phyloP scores from a whole-genome alignment of 148 eudicot species.

The Camellia lanceoleosa region DNA sequence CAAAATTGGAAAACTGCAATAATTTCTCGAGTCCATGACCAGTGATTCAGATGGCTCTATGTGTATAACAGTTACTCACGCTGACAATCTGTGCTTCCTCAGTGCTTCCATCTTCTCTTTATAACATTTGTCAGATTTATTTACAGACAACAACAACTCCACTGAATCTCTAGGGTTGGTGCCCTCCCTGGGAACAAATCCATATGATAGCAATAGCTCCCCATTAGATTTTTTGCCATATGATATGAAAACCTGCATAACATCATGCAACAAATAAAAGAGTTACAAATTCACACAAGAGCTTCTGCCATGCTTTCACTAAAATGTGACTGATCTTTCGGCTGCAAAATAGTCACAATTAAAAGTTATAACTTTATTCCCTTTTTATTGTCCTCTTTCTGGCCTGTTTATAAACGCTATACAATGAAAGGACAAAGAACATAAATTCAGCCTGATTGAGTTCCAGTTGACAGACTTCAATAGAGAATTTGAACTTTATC shows the following conservation, averaged over 20 bases:
- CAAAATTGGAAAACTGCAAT: too few relatives aligned
- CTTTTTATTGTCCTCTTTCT: not conserved
- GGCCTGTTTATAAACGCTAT: not conserved
- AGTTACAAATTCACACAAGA: not conserved
- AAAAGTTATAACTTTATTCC: not conserved
- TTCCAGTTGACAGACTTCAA: conserved; percentile 8
- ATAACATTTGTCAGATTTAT: conserved; percentile 78
- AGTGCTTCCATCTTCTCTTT: conserved; percentile 75
- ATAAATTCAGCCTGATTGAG: not conserved
- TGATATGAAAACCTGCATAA: conserved; percentile 83
- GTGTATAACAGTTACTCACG: conserved; percentile 43
- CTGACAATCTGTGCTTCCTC: conserved; percentile 73
- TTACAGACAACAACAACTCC: conserved; percentile 61
- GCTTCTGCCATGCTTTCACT: not conserved
- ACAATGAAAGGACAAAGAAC: not conserved
- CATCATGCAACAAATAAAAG: conserved; percentile 1
- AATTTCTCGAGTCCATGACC: not conserved
- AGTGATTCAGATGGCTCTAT: not conserved
- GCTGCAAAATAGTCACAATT: conserved; percentile 7
- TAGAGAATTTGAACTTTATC: not conserved
- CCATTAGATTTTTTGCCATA: conserved; percentile 97
- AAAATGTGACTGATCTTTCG: not conserved
- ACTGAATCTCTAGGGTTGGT: conserved; percentile 89
- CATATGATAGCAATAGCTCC: conserved; percentile 88
- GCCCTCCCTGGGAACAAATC: conserved; percentile 97